Percentiles rank a stretch among this genome's conserved stretches.
These are phyloP conservation scores for Pseudoperonospora humuli DNA, from an alignment of 352 stramenopile genomes.

Conservation along the genomic window DNA sequence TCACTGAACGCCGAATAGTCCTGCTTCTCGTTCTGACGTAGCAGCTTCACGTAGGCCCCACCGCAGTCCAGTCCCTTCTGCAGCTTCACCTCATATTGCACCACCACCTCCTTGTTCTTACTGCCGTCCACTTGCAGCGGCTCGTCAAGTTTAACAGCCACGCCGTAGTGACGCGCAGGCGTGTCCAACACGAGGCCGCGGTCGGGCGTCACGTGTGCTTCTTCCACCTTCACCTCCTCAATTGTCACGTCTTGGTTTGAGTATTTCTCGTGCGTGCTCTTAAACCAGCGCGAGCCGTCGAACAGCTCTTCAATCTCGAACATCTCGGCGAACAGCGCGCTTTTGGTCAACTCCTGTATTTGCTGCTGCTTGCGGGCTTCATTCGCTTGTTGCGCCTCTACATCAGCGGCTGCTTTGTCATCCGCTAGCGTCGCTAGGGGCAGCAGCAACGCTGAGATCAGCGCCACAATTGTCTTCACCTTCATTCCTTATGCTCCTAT, in stretches of 20 bases:
- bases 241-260: constrained; percentile 55
- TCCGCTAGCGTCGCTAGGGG: constrained; percentile 16
- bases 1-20: constrained; percentile 73
- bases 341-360: constrained; percentile 44
- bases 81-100: constrained; percentile 94
- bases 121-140: constrained; percentile 64
- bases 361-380: constrained; percentile 29
- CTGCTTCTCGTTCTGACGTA: constrained; percentile 45
- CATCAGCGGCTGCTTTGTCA: constrained; percentile 5
- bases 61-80: constrained; percentile 87
- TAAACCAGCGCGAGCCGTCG: constrained; percentile 70
- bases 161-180: constrained; percentile 70
- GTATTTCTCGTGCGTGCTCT: constrained; percentile 81
- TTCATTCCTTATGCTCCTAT: constrained; percentile 34
- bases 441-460: constrained; percentile 41
- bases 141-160: constrained; percentile 64
- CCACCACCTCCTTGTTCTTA: constrained; percentile 78
- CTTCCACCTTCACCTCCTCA: constrained; percentile 52
- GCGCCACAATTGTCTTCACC: constrained; percentile 30
- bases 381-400: constrained; percentile 8
- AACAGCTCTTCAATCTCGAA: constrained; percentile 57
- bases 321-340: constrained; percentile 68
- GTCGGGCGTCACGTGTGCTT: constrained; percentile 48
- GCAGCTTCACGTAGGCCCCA: constrained; percentile 92
- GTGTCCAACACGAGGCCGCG: constrained; percentile 64